phyloP scores from a whole-genome alignment of 2,329 filamentous ascomycete genomes.

The Thelonectria discophora region DNA sequence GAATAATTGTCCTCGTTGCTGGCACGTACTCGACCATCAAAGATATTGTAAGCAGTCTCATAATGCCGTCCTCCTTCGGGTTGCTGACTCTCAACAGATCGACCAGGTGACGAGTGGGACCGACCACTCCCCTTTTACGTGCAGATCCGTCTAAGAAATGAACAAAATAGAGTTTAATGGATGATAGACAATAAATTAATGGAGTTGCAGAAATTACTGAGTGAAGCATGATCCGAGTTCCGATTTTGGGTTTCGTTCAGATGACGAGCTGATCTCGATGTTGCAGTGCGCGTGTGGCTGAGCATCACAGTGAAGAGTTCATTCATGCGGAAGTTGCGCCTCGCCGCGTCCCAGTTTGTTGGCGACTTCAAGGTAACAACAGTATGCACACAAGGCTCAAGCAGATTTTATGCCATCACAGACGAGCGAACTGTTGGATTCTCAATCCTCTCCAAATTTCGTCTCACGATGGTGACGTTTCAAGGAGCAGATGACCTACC shows the following conservation, averaged over 20 bases:
- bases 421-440: no score
- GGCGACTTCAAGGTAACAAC: no score
- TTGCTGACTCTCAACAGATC: constrained; percentile 12
- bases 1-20: constrained; percentile 17
- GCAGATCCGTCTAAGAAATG: constrained; percentile 7
- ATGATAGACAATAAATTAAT: background rate
- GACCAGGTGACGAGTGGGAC: constrained; percentile 17
- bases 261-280: no score
- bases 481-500: no score
- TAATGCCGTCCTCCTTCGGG: background rate
- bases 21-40: constrained; percentile 24
- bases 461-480: no score
- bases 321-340: no score
- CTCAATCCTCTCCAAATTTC: no score
- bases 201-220: background rate
- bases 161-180: background rate
- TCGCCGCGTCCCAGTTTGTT: no score
- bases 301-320: no score
- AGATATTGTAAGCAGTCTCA: constrained; percentile 19
- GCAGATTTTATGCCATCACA: no score
- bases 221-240: background rate
- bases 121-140: constrained; percentile 21
- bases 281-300: no score
- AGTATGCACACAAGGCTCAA: no score
- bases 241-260: background rate